Base-by-base conservation (phyloP, 345 rosid genomes). In the Eucalyptus marginata region DNA sequence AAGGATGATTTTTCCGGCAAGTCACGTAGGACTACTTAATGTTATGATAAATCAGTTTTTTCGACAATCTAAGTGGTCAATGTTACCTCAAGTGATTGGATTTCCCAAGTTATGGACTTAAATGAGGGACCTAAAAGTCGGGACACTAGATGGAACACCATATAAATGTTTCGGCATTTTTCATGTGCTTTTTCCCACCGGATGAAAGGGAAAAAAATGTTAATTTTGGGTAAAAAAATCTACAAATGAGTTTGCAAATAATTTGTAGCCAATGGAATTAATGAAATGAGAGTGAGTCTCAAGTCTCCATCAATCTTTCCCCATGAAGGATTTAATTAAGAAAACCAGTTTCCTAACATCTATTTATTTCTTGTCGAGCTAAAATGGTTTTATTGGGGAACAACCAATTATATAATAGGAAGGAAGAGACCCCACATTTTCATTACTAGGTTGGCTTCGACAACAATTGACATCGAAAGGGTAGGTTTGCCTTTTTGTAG, bases 101-200 rank as follows among this genome's bases (percentile, higher is more conserved):
- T 4, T 66, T 66, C 43, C 3, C 11, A 3, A 3, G 13, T 8
- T 31, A 16, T 66, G 36, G 3, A 31, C 43, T 66, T 17, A 7
- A 8, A 66, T 0, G 43, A 31, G 79, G 43, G 43, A 8, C 40
- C 18, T 15, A 66, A 66, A 31, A 29, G 79, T 31, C 0, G 3
- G 1, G 6, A 31, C 40, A 15, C 6, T 31, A 0, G 3, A 31
- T 31, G 6, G 3, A 9, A 9, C 4, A 2, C 18, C 22, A 2
- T 66, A 2, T 20, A 1, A 9, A 33, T 33, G 13, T 33, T 31
- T n/a, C 0, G 10, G 9, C 40, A 64, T n/a, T 64, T 68, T 68
- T 17, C 13, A 16, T 14, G 80, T 16, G 9, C 40, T n/a, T 31
- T 66, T 31, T 31, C 29, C 36, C 79, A 1, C 0, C 4, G 3